Evolutionary conservation across 75 land plant genomes (phyloP).

Genomic region (Pinus albicaulis): DNA sequence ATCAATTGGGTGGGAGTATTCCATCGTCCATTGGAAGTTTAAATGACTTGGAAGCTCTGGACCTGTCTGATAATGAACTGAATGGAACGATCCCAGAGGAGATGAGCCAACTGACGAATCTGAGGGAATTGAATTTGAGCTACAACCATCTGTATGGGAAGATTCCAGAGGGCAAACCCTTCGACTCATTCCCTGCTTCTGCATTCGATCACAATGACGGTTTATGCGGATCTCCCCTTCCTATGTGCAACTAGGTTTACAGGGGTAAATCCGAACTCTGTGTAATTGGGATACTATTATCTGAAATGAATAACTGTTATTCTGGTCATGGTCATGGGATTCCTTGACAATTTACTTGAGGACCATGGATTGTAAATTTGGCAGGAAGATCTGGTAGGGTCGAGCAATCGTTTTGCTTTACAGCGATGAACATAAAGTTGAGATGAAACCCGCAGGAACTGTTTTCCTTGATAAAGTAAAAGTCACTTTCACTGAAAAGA

Average conservation of each 20-base stretch:
- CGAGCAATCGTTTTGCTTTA: no score
- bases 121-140: constrained; percentile 34
- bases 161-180: constrained; percentile 34
- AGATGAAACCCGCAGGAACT: no score
- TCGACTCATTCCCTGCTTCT: constrained; percentile 17
- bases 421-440: no score
- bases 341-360: no score
- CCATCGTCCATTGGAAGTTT: background rate
- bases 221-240: constrained; percentile 48
- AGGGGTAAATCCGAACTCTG: no score
- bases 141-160: constrained; percentile 40
- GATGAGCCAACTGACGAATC: constrained; percentile 12
- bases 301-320: no score
- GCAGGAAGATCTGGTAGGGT: no score
- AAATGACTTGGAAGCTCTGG: constrained; percentile 33
- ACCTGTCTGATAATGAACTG: constrained; percentile 39
- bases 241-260: constrained; percentile 13
- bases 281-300: no score
- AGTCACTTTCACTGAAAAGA: no score
- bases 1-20: constrained; percentile 18
- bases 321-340: no score
- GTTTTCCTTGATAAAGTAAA: no score
- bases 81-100: constrained; percentile 33
- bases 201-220: constrained; percentile 26
- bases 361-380: no score